Evolutionary conservation across 139 green algal species (phyloP).

Genomic region (Edaphochlamys debaryana): DNA sequence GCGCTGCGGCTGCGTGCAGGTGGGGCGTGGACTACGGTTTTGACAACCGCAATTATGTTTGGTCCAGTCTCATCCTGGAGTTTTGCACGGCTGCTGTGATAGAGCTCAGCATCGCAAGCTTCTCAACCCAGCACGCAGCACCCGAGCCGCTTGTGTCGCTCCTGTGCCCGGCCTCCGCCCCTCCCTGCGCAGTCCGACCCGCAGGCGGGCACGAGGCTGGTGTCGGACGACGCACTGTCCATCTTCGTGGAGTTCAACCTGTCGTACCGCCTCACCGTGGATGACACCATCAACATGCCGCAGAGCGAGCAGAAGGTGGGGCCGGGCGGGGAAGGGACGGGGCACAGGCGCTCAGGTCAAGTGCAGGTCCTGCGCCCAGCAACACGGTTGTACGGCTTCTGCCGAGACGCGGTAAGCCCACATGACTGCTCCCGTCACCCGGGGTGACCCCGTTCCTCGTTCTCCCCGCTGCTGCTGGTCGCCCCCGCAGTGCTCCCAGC

Average conservation of each 20-base stretch:
- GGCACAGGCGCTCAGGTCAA: too few relatives aligned
- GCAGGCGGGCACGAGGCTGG: slow-evolving; percentile 44
- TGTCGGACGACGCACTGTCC: slow-evolving; percentile 52
- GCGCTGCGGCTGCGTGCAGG: slow-evolving; percentile 56
- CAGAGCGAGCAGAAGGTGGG: slow-evolving; percentile 42
- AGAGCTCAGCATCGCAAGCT: too few relatives aligned
- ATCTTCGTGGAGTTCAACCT: slow-evolving; percentile 61
- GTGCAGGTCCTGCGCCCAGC: too few relatives aligned
- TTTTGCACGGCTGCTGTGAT: too few relatives aligned
- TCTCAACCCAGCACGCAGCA: too few relatives aligned
- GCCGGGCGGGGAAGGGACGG: too few relatives aligned
- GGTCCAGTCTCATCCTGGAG: too few relatives aligned
- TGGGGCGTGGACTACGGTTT: neutral
- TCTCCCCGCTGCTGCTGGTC: neutral
- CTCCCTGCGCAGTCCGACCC: slow-evolving; percentile 38
- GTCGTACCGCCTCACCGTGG: slow-evolving; percentile 53
- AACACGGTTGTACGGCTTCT: too few relatives aligned
- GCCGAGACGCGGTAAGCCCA: too few relatives aligned
- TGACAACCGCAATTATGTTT: neutral
- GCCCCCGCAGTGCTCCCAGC: slow-evolving; percentile 42
- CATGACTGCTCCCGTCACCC: too few relatives aligned
- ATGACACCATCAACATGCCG: slow-evolving; percentile 58
- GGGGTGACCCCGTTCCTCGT: neutral
- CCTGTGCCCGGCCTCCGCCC: too few relatives aligned
- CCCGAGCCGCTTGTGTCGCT: too few relatives aligned